Percentiles rank a stretch among this genome's conserved stretches.
Conservation (phyloP, 495 filamentous ascomycete species). For the Aspergillus incahuasiensis region DNA sequence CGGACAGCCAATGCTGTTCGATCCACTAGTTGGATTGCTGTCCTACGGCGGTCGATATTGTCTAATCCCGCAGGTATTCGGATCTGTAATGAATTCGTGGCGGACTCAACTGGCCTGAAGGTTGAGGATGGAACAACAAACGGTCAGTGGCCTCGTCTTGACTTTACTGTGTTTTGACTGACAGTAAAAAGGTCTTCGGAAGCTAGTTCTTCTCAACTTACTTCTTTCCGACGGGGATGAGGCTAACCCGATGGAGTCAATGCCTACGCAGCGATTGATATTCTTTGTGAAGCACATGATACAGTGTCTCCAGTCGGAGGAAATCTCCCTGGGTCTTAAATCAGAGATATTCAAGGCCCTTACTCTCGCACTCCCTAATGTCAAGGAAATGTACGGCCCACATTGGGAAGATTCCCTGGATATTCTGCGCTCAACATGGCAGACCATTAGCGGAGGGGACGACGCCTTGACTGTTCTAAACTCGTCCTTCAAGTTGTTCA, state of each 20-base stretch:
- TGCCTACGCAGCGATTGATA: conserved; percentile 76
- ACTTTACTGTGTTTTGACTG: neutral
- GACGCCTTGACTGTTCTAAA: conserved; percentile 56
- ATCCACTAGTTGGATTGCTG: conserved; percentile 37
- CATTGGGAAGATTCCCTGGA: conserved; percentile 72
- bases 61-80: conserved; percentile 35
- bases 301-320: conserved; percentile 58
- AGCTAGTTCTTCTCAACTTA: conserved; percentile 55
- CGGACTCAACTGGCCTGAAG: conserved; percentile 53
- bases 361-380: conserved; percentile 58
- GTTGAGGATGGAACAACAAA: conserved; percentile 30
- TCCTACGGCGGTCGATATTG: conserved; percentile 31
- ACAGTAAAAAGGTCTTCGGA: conserved; percentile 43
- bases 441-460: conserved; percentile 38
- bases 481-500: conserved; percentile 68
- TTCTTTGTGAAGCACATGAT: conserved; percentile 77
- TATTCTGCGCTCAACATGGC: conserved; percentile 53
- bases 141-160: conserved; percentile 30
- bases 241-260: conserved; percentile 31
- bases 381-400: conserved; percentile 74
- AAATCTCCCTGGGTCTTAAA: conserved; percentile 33
- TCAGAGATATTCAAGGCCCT: conserved; percentile 60
- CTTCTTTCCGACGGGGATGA: conserved; percentile 50
- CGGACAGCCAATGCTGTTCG: conserved; percentile 36
- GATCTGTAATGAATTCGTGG: conserved; percentile 56